These are phyloP conservation scores for Mycena galopus DNA, from an alignment of 768 basidiomycete species.

Conservation along the genomic window DNA sequence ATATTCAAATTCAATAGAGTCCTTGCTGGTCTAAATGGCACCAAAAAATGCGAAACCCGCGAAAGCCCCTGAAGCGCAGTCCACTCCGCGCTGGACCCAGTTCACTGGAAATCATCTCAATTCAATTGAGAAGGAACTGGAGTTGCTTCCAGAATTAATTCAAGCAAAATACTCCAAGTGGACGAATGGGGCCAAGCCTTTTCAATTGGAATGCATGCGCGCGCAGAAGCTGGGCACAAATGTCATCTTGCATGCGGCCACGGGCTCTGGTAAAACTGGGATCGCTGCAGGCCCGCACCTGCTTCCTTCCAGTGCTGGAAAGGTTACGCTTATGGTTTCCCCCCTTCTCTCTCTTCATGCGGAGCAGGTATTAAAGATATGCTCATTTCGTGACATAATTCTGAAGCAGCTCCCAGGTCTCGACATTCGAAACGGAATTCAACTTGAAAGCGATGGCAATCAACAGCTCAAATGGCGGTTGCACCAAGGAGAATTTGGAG, in stretches of 20 bases:
- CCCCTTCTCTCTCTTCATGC: not conserved
- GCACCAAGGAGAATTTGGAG: conserved; percentile 5
- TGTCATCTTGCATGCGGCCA: conserved; percentile 11
- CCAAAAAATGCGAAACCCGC: not conserved
- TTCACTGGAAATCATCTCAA: not conserved
- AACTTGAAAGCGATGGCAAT: conserved; percentile 15
- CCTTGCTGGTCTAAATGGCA: not conserved
- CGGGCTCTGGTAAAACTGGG: conserved; percentile 18
- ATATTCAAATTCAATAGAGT: too few species aligned
- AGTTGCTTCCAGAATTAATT: conserved; percentile 2
- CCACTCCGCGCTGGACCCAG: not conserved
- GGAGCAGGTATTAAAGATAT: not conserved
- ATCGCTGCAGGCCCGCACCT: conserved; percentile 26
- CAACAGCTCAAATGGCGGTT: conserved; percentile 24
- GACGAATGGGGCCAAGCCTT: not conserved
- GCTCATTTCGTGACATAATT: not conserved
- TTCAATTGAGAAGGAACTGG: conserved; percentile 17
- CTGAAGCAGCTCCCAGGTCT: not conserved
- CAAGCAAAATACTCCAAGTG: not conserved
- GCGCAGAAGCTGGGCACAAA: conserved; percentile 3
- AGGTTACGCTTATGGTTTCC: conserved; percentile 11
- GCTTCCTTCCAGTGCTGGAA: conserved; percentile 21
- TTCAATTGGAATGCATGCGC: conserved; percentile 6
- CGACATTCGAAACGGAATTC: conserved; percentile 10
- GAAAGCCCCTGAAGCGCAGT: too few species aligned